Percentiles rank a stretch among this genome's conserved stretches.
Evolutionary conservation across 495 filamentous ascomycete genomes (phyloP).

Genomic region (Penicillium odoratum): DNA sequence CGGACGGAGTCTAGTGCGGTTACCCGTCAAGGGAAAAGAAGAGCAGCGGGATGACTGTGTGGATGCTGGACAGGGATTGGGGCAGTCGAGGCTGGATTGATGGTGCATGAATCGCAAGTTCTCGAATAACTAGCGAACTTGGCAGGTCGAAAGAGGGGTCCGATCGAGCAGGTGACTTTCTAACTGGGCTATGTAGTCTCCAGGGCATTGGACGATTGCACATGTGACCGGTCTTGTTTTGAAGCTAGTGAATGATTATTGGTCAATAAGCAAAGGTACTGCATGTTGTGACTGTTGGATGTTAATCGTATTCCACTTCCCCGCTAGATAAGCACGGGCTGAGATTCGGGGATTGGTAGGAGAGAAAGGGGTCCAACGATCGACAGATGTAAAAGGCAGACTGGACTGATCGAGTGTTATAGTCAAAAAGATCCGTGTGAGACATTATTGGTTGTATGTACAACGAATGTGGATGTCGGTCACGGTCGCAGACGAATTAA

Average conservation of each 20-base stretch:
- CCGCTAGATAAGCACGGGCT: not conserved
- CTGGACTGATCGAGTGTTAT: slow-evolving; percentile 5
- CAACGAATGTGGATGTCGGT: slow-evolving; percentile 24
- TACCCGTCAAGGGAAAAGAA: not conserved
- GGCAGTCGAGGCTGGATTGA: slow-evolving; percentile 2
- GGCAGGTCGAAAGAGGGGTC: not conserved
- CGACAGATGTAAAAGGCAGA: not conserved
- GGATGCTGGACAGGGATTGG: not conserved
- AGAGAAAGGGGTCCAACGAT: not conserved
- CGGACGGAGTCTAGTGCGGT: not conserved
- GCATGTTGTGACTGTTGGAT: not conserved
- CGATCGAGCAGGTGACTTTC: not conserved
- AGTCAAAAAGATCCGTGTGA: slow-evolving; percentile 9
- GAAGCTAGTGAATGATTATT: not conserved
- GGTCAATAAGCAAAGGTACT: not conserved
- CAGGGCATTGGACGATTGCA: not conserved
- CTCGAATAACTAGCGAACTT: not conserved
- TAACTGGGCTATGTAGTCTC: not conserved
- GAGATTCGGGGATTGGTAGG: not conserved
- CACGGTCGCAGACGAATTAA: slow-evolving; percentile 17
- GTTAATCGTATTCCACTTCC: not conserved
- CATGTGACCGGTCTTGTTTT: not conserved
- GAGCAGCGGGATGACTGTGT: not conserved
- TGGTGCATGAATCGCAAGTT: slow-evolving; percentile 2
- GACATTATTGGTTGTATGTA: slow-evolving; percentile 18